These are phyloP conservation scores for Arthroderma sp. DNA, from an alignment of 2,329 filamentous ascomycete genomes.

Conservation along the genomic window DNA sequence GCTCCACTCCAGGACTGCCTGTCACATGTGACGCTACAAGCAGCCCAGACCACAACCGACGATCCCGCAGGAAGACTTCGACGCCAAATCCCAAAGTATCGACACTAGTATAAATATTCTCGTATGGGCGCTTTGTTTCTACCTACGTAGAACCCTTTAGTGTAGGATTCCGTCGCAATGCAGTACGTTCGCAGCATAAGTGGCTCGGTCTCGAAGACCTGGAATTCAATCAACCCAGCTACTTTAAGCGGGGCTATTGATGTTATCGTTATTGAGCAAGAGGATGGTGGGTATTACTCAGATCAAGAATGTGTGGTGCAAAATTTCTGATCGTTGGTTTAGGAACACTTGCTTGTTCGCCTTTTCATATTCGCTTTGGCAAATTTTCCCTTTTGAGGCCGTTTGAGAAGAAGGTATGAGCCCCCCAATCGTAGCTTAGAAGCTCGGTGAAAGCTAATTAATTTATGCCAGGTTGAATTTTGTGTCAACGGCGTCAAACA, in stretches of 20 bases:
- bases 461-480: slow-evolving; percentile 61
- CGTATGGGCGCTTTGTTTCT: too few relatives aligned
- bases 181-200: slow-evolving; percentile 96
- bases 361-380: slow-evolving; percentile 96
- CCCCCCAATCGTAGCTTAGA: neutral
- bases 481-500: slow-evolving; percentile 84
- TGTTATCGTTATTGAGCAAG: slow-evolving; percentile 94
- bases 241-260: slow-evolving; percentile 96
- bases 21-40: neutral
- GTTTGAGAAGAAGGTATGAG: slow-evolving; percentile 72
- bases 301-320: neutral
- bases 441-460: neutral
- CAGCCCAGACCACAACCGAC: too few relatives aligned
- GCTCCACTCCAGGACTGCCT: neutral
- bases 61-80: too few relatives aligned
- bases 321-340: slow-evolving; percentile 8
- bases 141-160: too few relatives aligned
- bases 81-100: too few relatives aligned
- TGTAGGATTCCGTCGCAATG: slow-evolving; percentile 43
- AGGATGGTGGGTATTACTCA: slow-evolving; percentile 52
- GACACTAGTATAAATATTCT: too few relatives aligned
- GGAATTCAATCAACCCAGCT: slow-evolving; percentile 98
- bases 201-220: slow-evolving; percentile 92
- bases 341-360: slow-evolving; percentile 71
- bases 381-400: slow-evolving; percentile 94